A percentile compares a stretch with the other conserved stretches of the same genome.
phyloP scores from a whole-genome alignment of 257 asterid species.

The Avicennia marina region DNA sequence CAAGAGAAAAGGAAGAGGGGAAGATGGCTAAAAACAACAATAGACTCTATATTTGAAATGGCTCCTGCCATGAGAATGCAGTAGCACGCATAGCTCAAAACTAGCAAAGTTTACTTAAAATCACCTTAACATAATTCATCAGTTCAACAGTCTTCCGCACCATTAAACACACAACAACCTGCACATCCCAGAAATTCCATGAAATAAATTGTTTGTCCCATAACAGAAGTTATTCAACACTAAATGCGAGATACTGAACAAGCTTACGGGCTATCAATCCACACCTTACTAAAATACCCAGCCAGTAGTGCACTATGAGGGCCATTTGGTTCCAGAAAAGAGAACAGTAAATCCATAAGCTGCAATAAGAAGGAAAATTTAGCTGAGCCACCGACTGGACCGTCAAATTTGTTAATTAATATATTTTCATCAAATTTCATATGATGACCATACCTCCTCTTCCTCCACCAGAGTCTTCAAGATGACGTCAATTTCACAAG shows the following conservation, averaged over 20 bases:
- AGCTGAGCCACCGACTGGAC: not conserved
- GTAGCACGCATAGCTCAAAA: not conserved
- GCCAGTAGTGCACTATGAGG: slow-evolving; percentile 87
- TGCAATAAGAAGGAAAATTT: slow-evolving; percentile 34
- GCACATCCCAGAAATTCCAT: slow-evolving; percentile 26
- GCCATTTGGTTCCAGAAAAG: slow-evolving; percentile 87
- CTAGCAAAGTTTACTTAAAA: too few relatives aligned
- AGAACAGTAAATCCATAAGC: slow-evolving; percentile 93
- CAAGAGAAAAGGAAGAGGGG: too few relatives aligned
- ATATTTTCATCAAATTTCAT: slow-evolving; percentile 11
- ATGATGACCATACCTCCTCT: slow-evolving; percentile 65
- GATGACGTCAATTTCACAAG: slow-evolving; percentile 97
- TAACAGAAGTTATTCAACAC: slow-evolving; percentile 8
- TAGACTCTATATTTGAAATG: not conserved
- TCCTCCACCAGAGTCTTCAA: slow-evolving; percentile 92
- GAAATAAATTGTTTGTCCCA: slow-evolving; percentile 20
- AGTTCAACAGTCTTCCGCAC: slow-evolving; percentile 78
- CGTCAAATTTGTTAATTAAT: slow-evolving; percentile 10
- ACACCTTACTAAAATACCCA: slow-evolving; percentile 96
- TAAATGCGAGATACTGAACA: not conserved
- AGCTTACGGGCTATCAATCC: slow-evolving; percentile 18
- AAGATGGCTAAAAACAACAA: too few relatives aligned
- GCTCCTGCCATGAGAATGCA: not conserved
- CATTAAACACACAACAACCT: slow-evolving; percentile 96
- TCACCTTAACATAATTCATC: slow-evolving; percentile 92